phyloP scores from a whole-genome alignment of 2,329 filamentous ascomycete genomes.

The Byssochlamys sp. region DNA sequence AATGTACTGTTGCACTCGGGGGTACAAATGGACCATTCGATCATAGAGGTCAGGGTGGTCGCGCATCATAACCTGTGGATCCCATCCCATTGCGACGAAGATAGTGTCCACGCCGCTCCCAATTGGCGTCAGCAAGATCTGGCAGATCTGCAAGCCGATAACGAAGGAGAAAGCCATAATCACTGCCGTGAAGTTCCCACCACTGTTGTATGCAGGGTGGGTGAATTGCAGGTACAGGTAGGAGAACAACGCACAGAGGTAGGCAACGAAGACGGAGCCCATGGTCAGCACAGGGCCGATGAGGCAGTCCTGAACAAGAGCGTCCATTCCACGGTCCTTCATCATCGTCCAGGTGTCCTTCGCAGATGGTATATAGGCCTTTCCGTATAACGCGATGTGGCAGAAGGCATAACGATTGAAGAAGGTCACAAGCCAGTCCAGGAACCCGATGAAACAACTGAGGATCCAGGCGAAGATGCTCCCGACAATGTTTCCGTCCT shows the following conservation, averaged over 20 bases:
- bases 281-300: slow-evolving; percentile 64
- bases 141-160: slow-evolving; percentile 79
- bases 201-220: slow-evolving; percentile 65
- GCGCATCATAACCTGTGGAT: slow-evolving; percentile 59
- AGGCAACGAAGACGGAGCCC: slow-evolving; percentile 73
- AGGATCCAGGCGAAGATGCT: slow-evolving; percentile 63
- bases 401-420: slow-evolving; percentile 88
- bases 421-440: slow-evolving; percentile 81
- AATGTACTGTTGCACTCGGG: slow-evolving; percentile 69
- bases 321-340: slow-evolving; percentile 82
- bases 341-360: slow-evolving; percentile 89
- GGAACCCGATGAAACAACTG: slow-evolving; percentile 62
- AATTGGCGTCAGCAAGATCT: slow-evolving; percentile 81
- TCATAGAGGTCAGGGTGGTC: slow-evolving; percentile 76
- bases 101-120: slow-evolving; percentile 84
- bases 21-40: slow-evolving; percentile 71
- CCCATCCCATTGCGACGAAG: slow-evolving; percentile 67
- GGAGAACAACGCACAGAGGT: slow-evolving; percentile 67
- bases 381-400: slow-evolving; percentile 87
- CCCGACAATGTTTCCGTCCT: slow-evolving; percentile 59
- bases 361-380: slow-evolving; percentile 72
- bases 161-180: slow-evolving; percentile 79
- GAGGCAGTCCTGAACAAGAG: slow-evolving; percentile 78
- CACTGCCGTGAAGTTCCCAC: slow-evolving; percentile 59
- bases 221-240: slow-evolving; percentile 84